phyloP scores from a whole-genome alignment of 2,329 filamentous ascomycete species.

The Sclerotinia borealis region DNA sequence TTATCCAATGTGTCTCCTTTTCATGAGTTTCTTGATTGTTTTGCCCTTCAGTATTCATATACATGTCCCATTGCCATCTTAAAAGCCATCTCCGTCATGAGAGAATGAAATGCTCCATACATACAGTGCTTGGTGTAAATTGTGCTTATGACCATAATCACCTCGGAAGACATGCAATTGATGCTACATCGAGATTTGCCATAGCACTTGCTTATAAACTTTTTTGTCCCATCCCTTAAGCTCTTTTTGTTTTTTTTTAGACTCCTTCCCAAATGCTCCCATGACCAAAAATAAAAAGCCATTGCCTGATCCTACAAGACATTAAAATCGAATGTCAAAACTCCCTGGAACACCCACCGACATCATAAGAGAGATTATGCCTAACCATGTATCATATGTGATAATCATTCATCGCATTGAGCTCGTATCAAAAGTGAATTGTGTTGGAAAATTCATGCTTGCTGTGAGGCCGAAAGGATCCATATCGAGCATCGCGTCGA shows the following conservation, averaged over 20 bases:
- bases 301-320: conserved; percentile 1
- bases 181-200: neutral
- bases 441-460: conserved; percentile 89
- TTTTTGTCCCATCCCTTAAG: neutral
- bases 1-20: neutral
- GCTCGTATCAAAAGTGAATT: conserved; percentile 62
- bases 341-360: conserved; percentile 1
- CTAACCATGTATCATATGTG: conserved; percentile 26
- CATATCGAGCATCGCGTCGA: conserved; percentile 83
- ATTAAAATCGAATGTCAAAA: neutral
- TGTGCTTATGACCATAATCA: neutral
- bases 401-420: conserved; percentile 31
- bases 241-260: conserved; percentile 1
- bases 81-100: neutral
- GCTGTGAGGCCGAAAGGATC: conserved; percentile 91
- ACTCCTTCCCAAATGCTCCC: conserved; percentile 5
- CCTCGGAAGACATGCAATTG: neutral
- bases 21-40: neutral
- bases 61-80: neutral
- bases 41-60: neutral
- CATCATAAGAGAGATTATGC: conserved; percentile 7
- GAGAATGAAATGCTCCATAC: conserved; percentile 7
- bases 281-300: neutral
- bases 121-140: neutral
- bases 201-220: neutral